Evolutionary conservation across 139 green algal genomes (phyloP).

Genomic region (Chlorella sp.): DNA sequence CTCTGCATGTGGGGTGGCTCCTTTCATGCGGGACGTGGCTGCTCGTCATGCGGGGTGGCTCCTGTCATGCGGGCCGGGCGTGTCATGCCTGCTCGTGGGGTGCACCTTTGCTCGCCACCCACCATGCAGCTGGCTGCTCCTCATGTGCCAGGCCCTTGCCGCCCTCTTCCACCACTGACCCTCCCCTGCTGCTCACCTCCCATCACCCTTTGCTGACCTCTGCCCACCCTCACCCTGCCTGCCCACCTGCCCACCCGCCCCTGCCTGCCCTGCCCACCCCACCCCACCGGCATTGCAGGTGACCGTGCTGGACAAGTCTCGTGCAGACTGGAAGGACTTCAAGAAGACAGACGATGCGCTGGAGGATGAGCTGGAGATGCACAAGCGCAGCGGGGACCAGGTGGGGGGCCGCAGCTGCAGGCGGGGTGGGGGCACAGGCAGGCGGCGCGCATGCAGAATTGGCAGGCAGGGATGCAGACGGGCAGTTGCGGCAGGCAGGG

Average conservation of each 20-base stretch:
- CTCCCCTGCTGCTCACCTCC: neutral
- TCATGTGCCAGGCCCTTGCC: neutral
- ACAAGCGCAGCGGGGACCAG: conserved; percentile 70
- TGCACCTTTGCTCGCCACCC: no score
- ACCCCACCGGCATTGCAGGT: conserved; percentile 53
- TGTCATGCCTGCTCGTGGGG: no score
- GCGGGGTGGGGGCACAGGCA: neutral
- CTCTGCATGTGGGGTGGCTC: neutral
- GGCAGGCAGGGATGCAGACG: neutral
- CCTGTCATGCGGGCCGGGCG: no score
- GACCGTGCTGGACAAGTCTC: conserved; percentile 90
- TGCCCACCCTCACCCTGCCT: neutral
- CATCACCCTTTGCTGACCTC: neutral
- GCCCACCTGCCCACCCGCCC: neutral
- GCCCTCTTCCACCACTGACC: neutral
- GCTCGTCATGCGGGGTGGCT: no score
- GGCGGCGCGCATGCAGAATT: neutral
- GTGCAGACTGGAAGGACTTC: conserved; percentile 83
- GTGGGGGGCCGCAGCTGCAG: neutral
- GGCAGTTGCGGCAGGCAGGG: neutral
- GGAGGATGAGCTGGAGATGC: conserved; percentile 86
- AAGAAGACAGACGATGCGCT: conserved; percentile 74
- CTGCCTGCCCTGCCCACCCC: neutral
- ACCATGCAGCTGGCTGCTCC: no score
- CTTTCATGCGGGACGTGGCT: no score